These are phyloP conservation scores for Citrullus colocynthis DNA, from an alignment of 306 rosid species.

Conservation along the genomic window DNA sequence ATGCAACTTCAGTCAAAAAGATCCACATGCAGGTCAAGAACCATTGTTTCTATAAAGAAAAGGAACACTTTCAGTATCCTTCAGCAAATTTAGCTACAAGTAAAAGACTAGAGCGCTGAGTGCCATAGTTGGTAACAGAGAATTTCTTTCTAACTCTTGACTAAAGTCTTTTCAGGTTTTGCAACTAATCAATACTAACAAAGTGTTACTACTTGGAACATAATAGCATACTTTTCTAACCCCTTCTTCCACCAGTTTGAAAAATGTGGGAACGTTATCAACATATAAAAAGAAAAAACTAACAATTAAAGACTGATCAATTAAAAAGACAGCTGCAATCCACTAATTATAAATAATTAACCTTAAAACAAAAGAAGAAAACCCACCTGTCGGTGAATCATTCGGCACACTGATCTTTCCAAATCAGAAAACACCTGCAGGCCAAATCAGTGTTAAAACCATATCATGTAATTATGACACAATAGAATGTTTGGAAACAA, in stretches of 20 bases:
- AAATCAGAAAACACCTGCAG: conserved; percentile 85
- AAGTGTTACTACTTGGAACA: background rate
- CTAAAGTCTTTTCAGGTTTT: background rate
- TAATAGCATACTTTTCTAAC: background rate
- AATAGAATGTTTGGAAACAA: background rate
- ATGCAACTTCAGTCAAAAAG: conserved; percentile 4
- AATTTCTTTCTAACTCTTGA: background rate
- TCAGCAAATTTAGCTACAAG: background rate
- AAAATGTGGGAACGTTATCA: background rate
- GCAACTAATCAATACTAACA: no score
- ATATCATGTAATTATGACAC: conserved; percentile 2
- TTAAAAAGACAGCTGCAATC: background rate
- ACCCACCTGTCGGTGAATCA: conserved; percentile 88
- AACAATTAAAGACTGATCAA: background rate
- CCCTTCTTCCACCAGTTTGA: conserved; percentile 3
- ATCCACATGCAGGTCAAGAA: background rate
- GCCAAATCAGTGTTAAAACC: conserved; percentile 6
- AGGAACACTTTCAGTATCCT: background rate
- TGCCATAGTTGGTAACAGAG: no score
- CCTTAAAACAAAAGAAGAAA: conserved; percentile 12
- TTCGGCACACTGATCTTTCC: conserved; percentile 95
- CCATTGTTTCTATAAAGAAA: background rate
- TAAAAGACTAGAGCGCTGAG: background rate
- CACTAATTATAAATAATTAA: background rate
- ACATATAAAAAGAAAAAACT: background rate